Base-by-base conservation (phyloP, 371 early-diverging fungal species). In the Lichtheimia corymbifera region DNA sequence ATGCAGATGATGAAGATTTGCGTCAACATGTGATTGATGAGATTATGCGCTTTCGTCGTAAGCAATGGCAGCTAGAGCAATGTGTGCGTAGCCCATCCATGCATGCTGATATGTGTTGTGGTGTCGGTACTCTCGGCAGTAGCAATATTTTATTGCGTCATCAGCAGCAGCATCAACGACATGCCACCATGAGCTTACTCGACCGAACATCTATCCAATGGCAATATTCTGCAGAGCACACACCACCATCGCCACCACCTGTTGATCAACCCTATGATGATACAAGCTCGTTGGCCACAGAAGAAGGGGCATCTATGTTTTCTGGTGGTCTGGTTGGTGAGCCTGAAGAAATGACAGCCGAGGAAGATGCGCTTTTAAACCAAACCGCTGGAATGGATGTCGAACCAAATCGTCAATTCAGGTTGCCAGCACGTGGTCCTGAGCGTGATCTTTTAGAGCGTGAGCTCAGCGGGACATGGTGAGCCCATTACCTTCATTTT, bases 311-410 rank as follows among this genome's bases (percentile, higher is more conserved):
- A 35, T 53, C 45, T 2, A 50, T 61, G 15, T 45, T 51, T 17
- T 28, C 61, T 14, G 59, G 57, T 20, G 62, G 53, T 9, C 24
- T 73, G 6, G 73, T 73, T 4, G 70, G 73, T n/a, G 73, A 73
- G 11, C 73, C 67, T 15, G 67, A 67, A 28, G 67, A 62, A 41
- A 63, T 67, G 59, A 57, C 59, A 22, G 63, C 59, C 24, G 67
- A 67, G 20, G 67, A 67, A 27, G 15, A 52, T 17, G 50, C 59
- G 50, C 12, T 60, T 3, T 49, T 59, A 20, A 27, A n/a, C 17
- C 22, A 47, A 17, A 52, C 27, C 13, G 67, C 57, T 5, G 42
- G 62, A 14, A 58, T 66, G 11, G 59, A 47, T 13, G 58, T 67
- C 5, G 67, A 59, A 12, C 49, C 45, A 25, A 50, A 56, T 13